phyloP scores from a whole-genome alignment of 2,329 filamentous ascomycete genomes.

The Fusarium gaditjirri region DNA sequence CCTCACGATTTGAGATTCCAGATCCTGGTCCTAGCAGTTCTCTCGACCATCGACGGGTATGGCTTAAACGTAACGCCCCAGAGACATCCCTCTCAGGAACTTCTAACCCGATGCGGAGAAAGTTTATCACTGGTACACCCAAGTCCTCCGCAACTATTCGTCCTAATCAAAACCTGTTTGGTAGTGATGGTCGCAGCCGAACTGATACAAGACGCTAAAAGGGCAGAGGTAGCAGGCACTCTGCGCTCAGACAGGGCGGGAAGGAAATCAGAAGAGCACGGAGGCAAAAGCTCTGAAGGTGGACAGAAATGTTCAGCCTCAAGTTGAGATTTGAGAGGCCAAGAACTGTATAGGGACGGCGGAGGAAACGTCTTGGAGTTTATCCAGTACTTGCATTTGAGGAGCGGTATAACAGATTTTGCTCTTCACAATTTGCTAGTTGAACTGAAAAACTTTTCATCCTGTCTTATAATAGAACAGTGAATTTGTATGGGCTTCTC shows the following conservation, averaged over 20 bases:
- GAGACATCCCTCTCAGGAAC: neutral
- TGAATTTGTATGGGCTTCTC: neutral
- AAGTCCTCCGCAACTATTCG: accelerated
- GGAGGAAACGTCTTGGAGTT: neutral
- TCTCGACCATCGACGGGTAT: accelerated
- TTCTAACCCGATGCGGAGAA: neutral
- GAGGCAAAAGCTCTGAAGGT: accelerated
- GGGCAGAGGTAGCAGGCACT: accelerated
- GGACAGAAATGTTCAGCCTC: neutral
- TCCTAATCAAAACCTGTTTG: accelerated
- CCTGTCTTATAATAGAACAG: accelerated
- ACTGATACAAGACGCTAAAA: neutral
- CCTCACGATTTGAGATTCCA: accelerated
- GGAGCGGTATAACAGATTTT: neutral
- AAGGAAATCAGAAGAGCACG: neutral
- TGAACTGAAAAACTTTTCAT: neutral
- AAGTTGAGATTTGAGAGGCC: neutral
- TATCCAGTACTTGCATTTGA: neutral
- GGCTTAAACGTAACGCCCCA: neutral
- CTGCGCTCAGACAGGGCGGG: neutral
- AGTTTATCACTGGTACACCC: accelerated
- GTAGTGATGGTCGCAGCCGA: accelerated
- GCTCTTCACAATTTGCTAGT: neutral
- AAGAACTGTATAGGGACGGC: neutral
- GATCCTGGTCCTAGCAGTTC: neutral